Evolutionary conservation across 1,139 yeast genomes (phyloP).

Genomic region (Hyphopichia khmerensis): DNA sequence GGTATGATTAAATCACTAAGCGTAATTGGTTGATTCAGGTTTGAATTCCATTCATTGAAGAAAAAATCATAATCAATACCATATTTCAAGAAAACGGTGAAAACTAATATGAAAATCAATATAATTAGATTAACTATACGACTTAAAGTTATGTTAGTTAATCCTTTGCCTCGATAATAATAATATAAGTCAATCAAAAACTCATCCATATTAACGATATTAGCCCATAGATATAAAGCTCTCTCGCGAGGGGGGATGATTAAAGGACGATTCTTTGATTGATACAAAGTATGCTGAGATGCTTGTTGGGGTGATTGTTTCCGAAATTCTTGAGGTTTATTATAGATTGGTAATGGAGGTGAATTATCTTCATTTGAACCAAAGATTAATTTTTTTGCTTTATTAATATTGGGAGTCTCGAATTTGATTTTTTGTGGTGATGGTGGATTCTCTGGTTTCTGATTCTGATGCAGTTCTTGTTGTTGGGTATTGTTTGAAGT

Average conservation of each 20-base stretch:
- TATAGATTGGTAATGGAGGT: slow-evolving; percentile 2
- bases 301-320: slow-evolving; percentile 6
- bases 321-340: slow-evolving; percentile 8
- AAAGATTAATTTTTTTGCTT: slow-evolving; percentile 2
- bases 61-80: slow-evolving; percentile 68
- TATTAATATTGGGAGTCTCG: slow-evolving; percentile 9
- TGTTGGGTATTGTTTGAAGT: background rate
- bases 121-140: slow-evolving; percentile 68
- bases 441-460: slow-evolving; percentile 13
- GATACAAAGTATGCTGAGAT: slow-evolving; percentile 13
- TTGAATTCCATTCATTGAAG: slow-evolving; percentile 18
- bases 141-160: slow-evolving; percentile 68
- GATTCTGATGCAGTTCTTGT: too few relatives aligned
- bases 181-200: slow-evolving; percentile 80
- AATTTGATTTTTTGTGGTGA: slow-evolving; percentile 9
- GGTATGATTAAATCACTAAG: slow-evolving; percentile 52
- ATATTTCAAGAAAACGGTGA: slow-evolving; percentile 77
- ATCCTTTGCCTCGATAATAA: slow-evolving; percentile 85
- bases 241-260: slow-evolving; percentile 64
- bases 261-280: slow-evolving; percentile 13
- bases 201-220: slow-evolving; percentile 84
- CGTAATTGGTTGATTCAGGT: slow-evolving; percentile 20
- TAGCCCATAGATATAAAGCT: slow-evolving; percentile 95
- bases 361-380: background rate
- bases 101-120: slow-evolving; percentile 70